These are phyloP conservation scores for Magnolia sinica DNA, from an alignment of 164 flowering plant species.

Conservation along the genomic window DNA sequence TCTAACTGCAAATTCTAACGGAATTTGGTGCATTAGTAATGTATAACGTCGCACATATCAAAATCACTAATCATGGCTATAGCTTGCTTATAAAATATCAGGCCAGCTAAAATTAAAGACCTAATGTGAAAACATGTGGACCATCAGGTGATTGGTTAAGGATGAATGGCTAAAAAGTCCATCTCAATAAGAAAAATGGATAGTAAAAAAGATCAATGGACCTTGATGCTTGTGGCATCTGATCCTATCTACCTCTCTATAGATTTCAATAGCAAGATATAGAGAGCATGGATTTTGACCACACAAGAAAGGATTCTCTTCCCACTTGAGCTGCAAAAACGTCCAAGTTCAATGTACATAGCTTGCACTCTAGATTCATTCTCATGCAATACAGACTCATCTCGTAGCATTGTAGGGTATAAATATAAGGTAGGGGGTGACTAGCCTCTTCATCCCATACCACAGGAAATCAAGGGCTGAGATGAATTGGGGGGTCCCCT, in stretches of 20 bases:
- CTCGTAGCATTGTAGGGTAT: not conserved
- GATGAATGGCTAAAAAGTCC: not conserved
- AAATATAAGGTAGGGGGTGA: not conserved
- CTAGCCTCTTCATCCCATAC: not conserved
- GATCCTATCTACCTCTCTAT: not conserved
- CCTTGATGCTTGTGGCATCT: not conserved
- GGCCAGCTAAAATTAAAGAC: no score
- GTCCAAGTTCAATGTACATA: conserved; percentile 1
- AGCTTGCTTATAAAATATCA: no score
- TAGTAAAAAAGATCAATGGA: not conserved
- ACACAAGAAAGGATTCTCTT: not conserved
- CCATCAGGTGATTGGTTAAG: no score
- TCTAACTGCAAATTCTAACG: no score
- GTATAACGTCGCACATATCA: no score
- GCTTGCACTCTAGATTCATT: not conserved
- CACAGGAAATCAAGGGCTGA: not conserved
- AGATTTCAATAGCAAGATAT: not conserved
- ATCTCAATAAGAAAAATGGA: not conserved
- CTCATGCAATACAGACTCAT: not conserved
- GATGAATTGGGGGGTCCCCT: conserved; percentile 4
- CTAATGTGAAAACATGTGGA: no score
- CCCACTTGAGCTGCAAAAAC: not conserved
- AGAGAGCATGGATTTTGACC: not conserved
- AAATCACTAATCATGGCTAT: no score
- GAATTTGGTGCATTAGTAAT: no score